Evolutionary conservation across 75 land plant species (phyloP), one percentile per base, ranked within the genome.

Genomic region (Pseudotsuga menziesii): DNA sequence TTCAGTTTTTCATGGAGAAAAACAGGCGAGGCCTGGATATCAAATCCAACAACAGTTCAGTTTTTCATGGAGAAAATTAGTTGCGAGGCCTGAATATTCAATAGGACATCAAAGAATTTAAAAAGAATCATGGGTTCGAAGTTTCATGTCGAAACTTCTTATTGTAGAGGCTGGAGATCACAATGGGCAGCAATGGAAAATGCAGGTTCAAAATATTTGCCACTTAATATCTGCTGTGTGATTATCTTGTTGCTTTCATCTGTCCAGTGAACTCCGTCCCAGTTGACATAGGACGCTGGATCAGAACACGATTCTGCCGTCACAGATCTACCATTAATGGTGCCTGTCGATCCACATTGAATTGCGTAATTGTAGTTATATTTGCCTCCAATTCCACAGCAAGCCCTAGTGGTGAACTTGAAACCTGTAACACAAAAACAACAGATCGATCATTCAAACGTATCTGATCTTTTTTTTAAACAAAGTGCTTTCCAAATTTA

Each of bases 231-330:
- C 35, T 82, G 56, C 57, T 61, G 64, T 4, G 83, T 54, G 39
- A 82, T 52, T 5, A 79, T 48, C 55, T 52, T 67, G 58, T 82
- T 82, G 36, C 82, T 82, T 56, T 32, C 35, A 22, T 82, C 83
- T 15, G 83, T 82, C 78, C 56, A 64, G 52, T 82, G 83, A 15
- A 82, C 75, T 17, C 83, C 83, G 27, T 82, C 83, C 83, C 83
- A 82, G 59, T 56, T 72, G 14, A 79, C 52, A 54, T 79, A 79
- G 15, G n/a, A 16, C 5, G 61, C 26, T 20, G 83, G 83, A 57
- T 79, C 56, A 23, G 72, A 26, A 55, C 83, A 82, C 4, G 83
- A 17, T 7, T 52, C 70, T 20, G 81, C 76, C 15, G 58, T 70
- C 4, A 82, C 61, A 20, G 26, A 48, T 17, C 17, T 36, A 27